Evolutionary conservation across 257 asterid species (phyloP).

Genomic region (Petunia axillaris): DNA sequence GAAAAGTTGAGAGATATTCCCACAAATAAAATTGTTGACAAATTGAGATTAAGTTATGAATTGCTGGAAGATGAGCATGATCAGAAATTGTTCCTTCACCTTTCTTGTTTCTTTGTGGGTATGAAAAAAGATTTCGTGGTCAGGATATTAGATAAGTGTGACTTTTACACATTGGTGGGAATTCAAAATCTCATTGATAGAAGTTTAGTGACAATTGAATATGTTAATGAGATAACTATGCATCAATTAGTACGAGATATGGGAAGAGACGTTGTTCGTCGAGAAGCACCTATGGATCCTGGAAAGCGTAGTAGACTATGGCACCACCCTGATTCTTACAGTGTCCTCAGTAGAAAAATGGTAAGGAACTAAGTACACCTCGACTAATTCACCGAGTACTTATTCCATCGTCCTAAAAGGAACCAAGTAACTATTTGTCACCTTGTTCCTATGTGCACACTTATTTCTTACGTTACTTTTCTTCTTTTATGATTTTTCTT

Average conservation of each 20-base stretch:
- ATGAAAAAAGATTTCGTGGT: slow-evolving; percentile 1
- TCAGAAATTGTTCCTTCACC: slow-evolving; percentile 24
- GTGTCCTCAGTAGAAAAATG: not conserved
- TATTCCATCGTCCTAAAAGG: too few relatives aligned
- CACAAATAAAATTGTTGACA: slow-evolving; percentile 13
- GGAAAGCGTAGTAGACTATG: slow-evolving; percentile 31
- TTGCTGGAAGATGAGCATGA: slow-evolving; percentile 29
- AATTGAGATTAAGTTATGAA: slow-evolving; percentile 26
- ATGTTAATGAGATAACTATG: not conserved
- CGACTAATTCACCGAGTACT: not conserved
- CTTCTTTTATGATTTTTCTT: not conserved
- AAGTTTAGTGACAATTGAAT: slow-evolving; percentile 18
- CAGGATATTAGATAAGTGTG: slow-evolving; percentile 18
- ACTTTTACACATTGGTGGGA: slow-evolving; percentile 19
- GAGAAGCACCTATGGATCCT: slow-evolving; percentile 23
- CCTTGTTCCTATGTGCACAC: not conserved
- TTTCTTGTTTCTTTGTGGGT: slow-evolving; percentile 22
- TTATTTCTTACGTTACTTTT: not conserved
- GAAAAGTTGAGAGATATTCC: slow-evolving; percentile 25
- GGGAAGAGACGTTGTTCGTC: slow-evolving; percentile 34
- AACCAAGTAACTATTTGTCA: too few relatives aligned
- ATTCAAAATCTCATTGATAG: slow-evolving; percentile 24
- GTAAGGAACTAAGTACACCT: not conserved
- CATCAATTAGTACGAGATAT: slow-evolving; percentile 18
- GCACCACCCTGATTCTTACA: slow-evolving; percentile 12